phyloP scores from a whole-genome alignment of 805 yeast species.

The Debaryomyces tyrocola region DNA sequence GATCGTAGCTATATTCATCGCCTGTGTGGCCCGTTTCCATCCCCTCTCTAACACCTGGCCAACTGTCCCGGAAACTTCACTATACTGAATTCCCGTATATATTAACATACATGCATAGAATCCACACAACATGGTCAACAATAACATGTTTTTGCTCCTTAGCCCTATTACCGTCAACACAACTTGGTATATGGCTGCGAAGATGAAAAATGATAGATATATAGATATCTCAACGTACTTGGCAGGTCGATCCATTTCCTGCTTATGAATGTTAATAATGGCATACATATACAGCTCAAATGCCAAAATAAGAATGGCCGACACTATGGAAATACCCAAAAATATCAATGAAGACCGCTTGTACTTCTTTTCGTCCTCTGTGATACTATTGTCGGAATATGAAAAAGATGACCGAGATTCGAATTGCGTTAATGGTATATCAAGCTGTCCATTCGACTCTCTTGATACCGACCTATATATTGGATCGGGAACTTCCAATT shows the following conservation, averaged over 20 bases:
- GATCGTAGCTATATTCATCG: constrained; percentile 44
- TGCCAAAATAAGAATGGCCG: constrained; percentile 33
- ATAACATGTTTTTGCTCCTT: constrained; percentile 37
- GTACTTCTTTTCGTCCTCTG: not conserved
- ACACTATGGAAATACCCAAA: constrained; percentile 28
- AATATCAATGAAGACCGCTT: constrained; percentile 11
- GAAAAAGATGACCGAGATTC: not conserved
- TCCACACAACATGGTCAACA: constrained; percentile 36
- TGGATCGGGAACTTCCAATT: not conserved
- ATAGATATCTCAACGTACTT: constrained; percentile 35
- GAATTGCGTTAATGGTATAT: not conserved
- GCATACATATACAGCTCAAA: constrained; percentile 43
- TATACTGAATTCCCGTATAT: constrained; percentile 48
- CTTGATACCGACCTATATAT: not conserved
- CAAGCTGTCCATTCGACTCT: not conserved
- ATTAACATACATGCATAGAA: constrained; percentile 45
- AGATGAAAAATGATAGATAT: constrained; percentile 48
- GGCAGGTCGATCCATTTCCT: constrained; percentile 12
- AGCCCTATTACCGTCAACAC: constrained; percentile 39
- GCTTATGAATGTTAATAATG: constrained; percentile 33
- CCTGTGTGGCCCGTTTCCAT: constrained; percentile 34
- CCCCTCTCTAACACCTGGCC: constrained; percentile 11
- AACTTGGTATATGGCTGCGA: constrained; percentile 45
- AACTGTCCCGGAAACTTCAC: constrained; percentile 33
- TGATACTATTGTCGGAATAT: not conserved